A percentile compares a stretch with the other conserved stretches of the same genome.
Evolutionary conservation across 306 rosid genomes (phyloP).

Genomic region (Glycine tomentella): DNA sequence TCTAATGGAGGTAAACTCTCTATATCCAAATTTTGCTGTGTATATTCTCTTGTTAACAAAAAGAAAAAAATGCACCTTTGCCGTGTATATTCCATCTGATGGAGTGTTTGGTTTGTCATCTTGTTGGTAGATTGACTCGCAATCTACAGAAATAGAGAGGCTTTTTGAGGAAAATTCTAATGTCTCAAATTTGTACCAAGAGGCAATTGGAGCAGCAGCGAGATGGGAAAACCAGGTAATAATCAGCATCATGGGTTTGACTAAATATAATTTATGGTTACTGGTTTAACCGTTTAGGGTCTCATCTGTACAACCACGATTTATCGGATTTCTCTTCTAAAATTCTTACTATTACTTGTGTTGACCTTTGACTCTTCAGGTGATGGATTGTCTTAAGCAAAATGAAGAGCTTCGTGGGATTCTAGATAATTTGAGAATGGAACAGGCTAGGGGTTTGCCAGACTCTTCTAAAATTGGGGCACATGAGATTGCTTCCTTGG

Average conservation of each 20-base stretch:
- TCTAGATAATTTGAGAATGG: conserved; percentile 73
- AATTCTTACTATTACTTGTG: not conserved
- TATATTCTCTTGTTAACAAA: conserved; percentile 3
- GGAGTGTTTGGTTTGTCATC: conserved; percentile 39
- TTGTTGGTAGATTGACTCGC: conserved; percentile 82
- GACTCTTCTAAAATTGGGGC: conserved; percentile 52
- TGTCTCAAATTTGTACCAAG: conserved; percentile 73
- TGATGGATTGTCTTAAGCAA: conserved; percentile 89
- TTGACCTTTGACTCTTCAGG: conserved; percentile 58
- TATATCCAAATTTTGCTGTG: conserved; percentile 13
- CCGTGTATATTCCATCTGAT: conserved; percentile 43
- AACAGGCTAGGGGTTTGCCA: conserved; percentile 62
- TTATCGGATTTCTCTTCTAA: conserved; percentile 14
- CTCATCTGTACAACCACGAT: conserved; percentile 19
- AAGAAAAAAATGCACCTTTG: not conserved
- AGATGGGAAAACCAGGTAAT: conserved; percentile 93
- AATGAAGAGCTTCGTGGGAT: conserved; percentile 86
- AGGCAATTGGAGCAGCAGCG: conserved; percentile 59
- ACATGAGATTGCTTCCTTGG: conserved; percentile 50
- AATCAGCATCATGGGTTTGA: not conserved
- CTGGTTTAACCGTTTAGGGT: not conserved
- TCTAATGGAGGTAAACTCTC: conserved; percentile 71
- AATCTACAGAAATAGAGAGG: conserved; percentile 87
- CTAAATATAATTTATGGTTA: too few relatives aligned
- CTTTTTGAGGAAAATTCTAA: conserved; percentile 91